Evolutionary conservation across 441 rosid genomes (phyloP).

Genomic region (Biscutella laevigata): DNA sequence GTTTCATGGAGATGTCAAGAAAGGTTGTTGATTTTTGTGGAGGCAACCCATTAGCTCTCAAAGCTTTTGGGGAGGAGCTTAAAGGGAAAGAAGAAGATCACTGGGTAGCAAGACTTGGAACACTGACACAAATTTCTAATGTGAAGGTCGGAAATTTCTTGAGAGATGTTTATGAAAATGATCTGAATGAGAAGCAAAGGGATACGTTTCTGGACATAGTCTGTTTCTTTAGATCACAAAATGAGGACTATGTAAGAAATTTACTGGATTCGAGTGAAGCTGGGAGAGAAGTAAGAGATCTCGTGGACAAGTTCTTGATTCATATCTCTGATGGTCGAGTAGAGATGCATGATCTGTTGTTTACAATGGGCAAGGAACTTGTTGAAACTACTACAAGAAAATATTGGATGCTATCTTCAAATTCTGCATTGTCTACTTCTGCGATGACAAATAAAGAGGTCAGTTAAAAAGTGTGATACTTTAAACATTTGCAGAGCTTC

Average conservation of each 20-base stretch:
- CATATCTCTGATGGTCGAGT: no score
- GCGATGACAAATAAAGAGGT: no score
- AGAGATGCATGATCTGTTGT: background rate
- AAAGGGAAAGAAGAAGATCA: background rate
- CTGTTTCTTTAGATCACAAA: background rate
- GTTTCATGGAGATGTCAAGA: background rate
- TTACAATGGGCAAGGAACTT: no score
- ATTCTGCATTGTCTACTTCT: no score
- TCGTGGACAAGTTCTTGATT: background rate
- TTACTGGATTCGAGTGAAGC: conserved; percentile 1
- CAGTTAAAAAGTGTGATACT: no score
- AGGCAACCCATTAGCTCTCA: conserved; percentile 10
- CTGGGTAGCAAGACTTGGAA: background rate
- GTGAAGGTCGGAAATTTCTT: no score
- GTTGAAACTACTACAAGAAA: no score
- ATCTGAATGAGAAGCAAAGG: conserved; percentile 5
- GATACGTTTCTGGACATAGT: conserved; percentile 12
- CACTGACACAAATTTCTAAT: no score
- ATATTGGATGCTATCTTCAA: no score
- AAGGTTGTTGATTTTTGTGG: background rate
- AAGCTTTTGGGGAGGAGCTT: background rate
- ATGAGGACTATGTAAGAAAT: conserved; percentile 4
- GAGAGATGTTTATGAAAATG: background rate
- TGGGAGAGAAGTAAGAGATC: conserved; percentile 2
- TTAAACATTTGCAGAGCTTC: no score